These are phyloP conservation scores for Rossbeevera mucosa DNA, from an alignment of 768 basidiomycete genomes.

Conservation along the genomic window DNA sequence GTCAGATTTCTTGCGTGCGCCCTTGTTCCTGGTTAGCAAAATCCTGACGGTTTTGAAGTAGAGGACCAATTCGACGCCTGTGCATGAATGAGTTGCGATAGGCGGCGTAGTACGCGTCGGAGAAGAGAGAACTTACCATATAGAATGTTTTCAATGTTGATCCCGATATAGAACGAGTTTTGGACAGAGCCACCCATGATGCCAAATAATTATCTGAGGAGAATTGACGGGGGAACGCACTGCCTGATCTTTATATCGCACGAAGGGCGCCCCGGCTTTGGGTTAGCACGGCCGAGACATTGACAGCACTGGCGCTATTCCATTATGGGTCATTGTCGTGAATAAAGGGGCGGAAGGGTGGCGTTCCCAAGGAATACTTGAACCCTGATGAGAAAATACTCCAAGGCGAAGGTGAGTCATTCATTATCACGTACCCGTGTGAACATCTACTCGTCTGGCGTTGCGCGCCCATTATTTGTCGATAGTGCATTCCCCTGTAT, in stretches of 20 bases:
- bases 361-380: slow-evolving; percentile 4
- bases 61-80: slow-evolving; percentile 22
- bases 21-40: slow-evolving; percentile 1
- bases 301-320: neutral
- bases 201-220: neutral
- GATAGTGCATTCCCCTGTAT: neutral
- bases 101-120: neutral
- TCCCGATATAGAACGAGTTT: slow-evolving; percentile 12
- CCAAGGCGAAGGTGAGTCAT: neutral
- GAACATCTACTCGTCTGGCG: neutral
- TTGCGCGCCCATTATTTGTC: neutral
- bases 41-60: slow-evolving; percentile 22
- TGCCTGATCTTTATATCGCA: slow-evolving; percentile 5
- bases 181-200: slow-evolving; percentile 7
- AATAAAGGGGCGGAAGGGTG: neutral
- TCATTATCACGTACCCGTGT: neutral
- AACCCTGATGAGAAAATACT: neutral
- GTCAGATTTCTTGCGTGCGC: slow-evolving; percentile 6
- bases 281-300: neutral
- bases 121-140: slow-evolving; percentile 24
- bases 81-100: neutral
- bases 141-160: slow-evolving; percentile 16
- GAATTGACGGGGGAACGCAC: neutral
- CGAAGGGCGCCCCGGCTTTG: neutral
- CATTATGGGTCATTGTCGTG: neutral